Conservation (phyloP, 2,329 filamentous ascomycete species). For the Dothiorella sarmentorum region DNA sequence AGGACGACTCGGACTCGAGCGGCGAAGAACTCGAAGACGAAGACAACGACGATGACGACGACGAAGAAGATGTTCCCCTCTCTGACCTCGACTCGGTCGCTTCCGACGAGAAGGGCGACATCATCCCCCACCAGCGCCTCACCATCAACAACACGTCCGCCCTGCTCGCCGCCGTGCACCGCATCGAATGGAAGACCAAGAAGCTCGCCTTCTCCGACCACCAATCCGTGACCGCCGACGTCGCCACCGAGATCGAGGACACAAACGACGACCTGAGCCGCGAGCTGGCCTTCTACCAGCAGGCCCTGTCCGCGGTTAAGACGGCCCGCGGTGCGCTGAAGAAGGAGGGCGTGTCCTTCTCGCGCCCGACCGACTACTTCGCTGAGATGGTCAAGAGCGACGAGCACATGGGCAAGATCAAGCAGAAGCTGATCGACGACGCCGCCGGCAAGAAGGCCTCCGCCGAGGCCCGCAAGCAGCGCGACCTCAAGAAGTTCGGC, state of each 20-base stretch:
- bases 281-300: conserved; percentile 89
- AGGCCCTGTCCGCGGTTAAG: conserved; percentile 76
- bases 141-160: conserved; percentile 97
- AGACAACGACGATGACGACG: conserved; percentile 60
- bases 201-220: conserved; percentile 77
- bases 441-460: conserved; percentile 89
- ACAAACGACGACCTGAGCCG: conserved; percentile 88
- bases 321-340: conserved; percentile 70
- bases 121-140: conserved; percentile 84
- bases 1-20: conserved; percentile 33
- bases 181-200: conserved; percentile 68
- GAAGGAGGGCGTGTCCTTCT: conserved; percentile 80
- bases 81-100: conserved; percentile 78
- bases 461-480: conserved; percentile 83
- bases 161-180: conserved; percentile 73
- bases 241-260: conserved; percentile 71
- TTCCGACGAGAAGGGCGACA: conserved; percentile 78
- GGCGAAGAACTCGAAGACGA: conserved; percentile 42
- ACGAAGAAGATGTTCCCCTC: conserved; percentile 80
- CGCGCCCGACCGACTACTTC: conserved; percentile 90
- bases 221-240: conserved; percentile 68
- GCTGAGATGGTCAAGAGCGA: conserved; percentile 95
- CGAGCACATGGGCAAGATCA: conserved; percentile 98
- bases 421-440: conserved; percentile 87
- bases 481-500: conserved; percentile 98